These are phyloP conservation scores for Spergularia marina DNA, from an alignment of 148 eudicot genomes.

Conservation along the genomic window DNA sequence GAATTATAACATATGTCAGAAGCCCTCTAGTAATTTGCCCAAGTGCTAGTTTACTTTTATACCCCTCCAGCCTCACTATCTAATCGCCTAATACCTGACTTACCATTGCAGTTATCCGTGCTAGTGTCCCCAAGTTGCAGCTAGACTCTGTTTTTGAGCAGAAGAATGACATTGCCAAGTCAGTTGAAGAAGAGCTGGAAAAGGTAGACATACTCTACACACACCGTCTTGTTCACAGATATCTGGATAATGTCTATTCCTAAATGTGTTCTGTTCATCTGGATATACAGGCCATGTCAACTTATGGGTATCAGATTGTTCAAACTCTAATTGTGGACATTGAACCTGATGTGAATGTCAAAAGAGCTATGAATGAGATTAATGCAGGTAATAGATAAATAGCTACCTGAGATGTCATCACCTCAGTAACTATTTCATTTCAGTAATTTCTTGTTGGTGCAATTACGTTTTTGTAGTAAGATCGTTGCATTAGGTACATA, in stretches of 20 bases:
- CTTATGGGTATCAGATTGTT: slow-evolving; percentile 72
- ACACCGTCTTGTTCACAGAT: not conserved
- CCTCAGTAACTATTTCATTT: not conserved
- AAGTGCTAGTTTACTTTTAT: too few relatives aligned
- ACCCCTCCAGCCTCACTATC: not conserved
- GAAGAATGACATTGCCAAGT: slow-evolving; percentile 76
- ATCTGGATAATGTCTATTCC: not conserved
- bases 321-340: slow-evolving; percentile 82
- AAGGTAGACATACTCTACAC: slow-evolving; percentile 36
- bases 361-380: slow-evolving; percentile 81
- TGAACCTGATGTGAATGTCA: slow-evolving; percentile 73
- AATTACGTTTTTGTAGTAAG: not conserved
- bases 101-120: slow-evolving; percentile 53
- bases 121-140: slow-evolving; percentile 56
- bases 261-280: slow-evolving; percentile 2
- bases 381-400: slow-evolving; percentile 67
- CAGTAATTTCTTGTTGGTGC: not conserved
- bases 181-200: slow-evolving; percentile 70
- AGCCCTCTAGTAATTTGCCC: too few relatives aligned
- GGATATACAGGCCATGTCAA: slow-evolving; percentile 65
- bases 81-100: not conserved
- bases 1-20: too few relatives aligned
- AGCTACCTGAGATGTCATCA: not conserved
- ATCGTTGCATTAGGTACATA: not conserved
- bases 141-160: slow-evolving; percentile 68